A percentile compares a stretch with the other conserved stretches of the same genome.
Evolutionary conservation across 75 land plant genomes (phyloP).

Genomic region (Cunninghamia lanceolata): DNA sequence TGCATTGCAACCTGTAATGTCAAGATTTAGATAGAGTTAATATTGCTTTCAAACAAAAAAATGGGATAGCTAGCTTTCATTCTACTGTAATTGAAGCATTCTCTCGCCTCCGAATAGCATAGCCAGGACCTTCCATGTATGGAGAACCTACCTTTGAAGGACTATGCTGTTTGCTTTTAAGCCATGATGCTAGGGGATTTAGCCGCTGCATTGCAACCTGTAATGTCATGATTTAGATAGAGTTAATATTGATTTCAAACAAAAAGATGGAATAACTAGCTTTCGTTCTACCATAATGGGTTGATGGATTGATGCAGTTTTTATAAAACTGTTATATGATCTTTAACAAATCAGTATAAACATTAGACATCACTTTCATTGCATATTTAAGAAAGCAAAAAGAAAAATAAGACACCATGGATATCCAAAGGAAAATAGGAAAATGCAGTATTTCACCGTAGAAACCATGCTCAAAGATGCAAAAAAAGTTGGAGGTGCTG

Average conservation of each 20-base stretch:
- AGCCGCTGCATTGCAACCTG: neutral
- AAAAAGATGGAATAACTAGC: neutral
- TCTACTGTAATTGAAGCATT: neutral
- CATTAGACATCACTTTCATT: neutral
- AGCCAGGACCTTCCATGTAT: neutral
- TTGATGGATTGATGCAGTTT: neutral
- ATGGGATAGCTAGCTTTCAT: neutral
- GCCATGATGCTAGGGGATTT: slow-evolving; percentile 2
- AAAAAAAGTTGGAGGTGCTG: slow-evolving; percentile 7
- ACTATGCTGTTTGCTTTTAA: neutral
- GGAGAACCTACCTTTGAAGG: neutral
- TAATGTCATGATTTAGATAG: neutral
- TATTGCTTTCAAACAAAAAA: neutral
- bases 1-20: neutral
- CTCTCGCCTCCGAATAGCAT: neutral
- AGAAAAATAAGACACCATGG: neutral
- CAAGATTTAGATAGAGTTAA: neutral
- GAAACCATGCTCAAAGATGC: slow-evolving; percentile 10
- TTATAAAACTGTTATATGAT: neutral
- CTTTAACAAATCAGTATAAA: neutral
- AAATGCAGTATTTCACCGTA: neutral
- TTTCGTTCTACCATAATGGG: neutral
- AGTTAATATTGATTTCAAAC: neutral
- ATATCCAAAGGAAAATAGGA: neutral
- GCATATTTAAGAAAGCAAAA: neutral